phyloP scores from a whole-genome alignment of 768 basidiomycete species.

The Phlebiopsis flavidoalba region DNA sequence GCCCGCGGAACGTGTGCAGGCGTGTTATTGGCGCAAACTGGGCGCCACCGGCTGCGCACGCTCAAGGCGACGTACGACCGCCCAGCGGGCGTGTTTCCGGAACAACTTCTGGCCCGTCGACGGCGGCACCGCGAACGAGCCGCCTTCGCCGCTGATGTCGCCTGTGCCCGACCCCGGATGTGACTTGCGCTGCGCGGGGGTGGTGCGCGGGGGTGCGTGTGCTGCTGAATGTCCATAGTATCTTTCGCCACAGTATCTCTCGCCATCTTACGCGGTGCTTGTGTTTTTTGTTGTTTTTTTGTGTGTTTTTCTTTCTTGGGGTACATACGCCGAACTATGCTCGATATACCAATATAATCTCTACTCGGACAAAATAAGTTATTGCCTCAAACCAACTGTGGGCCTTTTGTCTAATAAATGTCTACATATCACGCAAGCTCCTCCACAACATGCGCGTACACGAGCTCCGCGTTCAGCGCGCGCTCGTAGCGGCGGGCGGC shows the following conservation, averaged over 20 bases:
- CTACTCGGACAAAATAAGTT: background rate
- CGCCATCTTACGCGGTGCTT: background rate
- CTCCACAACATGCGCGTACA: conserved; percentile 45
- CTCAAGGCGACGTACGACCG: conserved; percentile 76
- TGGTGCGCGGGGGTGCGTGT: no score
- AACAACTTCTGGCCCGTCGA: conserved; percentile 81
- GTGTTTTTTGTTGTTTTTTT: background rate
- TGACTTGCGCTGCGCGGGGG: no score
- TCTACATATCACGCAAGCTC: conserved; percentile 44
- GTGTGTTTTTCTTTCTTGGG: background rate
- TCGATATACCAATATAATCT: background rate
- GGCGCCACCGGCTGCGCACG: conserved; percentile 48
- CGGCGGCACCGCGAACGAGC: conserved; percentile 59
- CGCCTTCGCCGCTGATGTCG: conserved; percentile 23
- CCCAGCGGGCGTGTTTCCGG: conserved; percentile 68
- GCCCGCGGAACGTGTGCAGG: conserved; percentile 51
- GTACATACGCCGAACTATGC: background rate
- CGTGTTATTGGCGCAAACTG: conserved; percentile 76
- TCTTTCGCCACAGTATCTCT: no score
- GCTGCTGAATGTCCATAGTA: no score
- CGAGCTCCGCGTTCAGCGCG: conserved; percentile 46
- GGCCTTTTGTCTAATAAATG: no score
- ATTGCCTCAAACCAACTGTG: no score
- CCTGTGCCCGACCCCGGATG: background rate
- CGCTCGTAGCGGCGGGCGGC: conserved; percentile 75